Percentiles rank a stretch among this genome's conserved stretches.
phyloP scores from a whole-genome alignment of 495 filamentous ascomycete species.

The Entonaema liquescens region DNA sequence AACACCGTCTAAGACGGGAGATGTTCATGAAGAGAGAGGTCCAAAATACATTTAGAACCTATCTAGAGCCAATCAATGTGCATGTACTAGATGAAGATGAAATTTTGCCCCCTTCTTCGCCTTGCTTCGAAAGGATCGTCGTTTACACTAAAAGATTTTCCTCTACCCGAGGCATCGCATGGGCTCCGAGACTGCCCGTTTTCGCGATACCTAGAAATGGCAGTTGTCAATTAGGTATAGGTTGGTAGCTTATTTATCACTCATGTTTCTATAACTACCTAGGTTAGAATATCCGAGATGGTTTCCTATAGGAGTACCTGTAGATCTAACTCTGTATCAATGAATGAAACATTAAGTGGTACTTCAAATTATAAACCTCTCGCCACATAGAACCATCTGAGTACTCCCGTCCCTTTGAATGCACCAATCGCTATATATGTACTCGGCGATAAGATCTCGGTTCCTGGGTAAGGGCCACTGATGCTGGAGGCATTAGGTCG shows the following conservation, averaged over 20 bases:
- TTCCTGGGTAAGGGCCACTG: slow-evolving; percentile 19
- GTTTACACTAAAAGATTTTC: slow-evolving; percentile 12
- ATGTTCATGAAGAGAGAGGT: slow-evolving; percentile 34
- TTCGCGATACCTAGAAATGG: slow-evolving; percentile 20
- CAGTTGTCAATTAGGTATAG: slow-evolving; percentile 30
- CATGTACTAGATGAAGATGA: slow-evolving; percentile 26
- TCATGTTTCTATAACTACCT: not conserved
- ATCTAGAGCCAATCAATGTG: slow-evolving; percentile 34
- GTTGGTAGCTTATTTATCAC: no score
- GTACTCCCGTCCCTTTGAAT: not conserved
- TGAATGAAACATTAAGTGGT: slow-evolving; percentile 25
- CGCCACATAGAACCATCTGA: slow-evolving; percentile 7
- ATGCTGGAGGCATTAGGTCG: not conserved
- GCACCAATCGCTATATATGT: not conserved
- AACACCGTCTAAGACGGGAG: slow-evolving; percentile 20
- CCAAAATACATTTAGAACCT: slow-evolving; percentile 29
- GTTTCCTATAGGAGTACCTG: not conserved
- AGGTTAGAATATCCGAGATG: not conserved
- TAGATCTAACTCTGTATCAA: not conserved
- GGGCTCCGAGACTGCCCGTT: slow-evolving; percentile 25
- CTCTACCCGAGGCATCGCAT: slow-evolving; percentile 26
- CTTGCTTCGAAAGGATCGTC: slow-evolving; percentile 35
- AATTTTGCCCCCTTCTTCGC: slow-evolving; percentile 28
- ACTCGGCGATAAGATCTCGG: slow-evolving; percentile 31
- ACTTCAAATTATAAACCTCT: slow-evolving; percentile 5